These are phyloP conservation scores for Debaryomyces subglobosus DNA, from an alignment of 1,139 yeast species.

Conservation along the genomic window DNA sequence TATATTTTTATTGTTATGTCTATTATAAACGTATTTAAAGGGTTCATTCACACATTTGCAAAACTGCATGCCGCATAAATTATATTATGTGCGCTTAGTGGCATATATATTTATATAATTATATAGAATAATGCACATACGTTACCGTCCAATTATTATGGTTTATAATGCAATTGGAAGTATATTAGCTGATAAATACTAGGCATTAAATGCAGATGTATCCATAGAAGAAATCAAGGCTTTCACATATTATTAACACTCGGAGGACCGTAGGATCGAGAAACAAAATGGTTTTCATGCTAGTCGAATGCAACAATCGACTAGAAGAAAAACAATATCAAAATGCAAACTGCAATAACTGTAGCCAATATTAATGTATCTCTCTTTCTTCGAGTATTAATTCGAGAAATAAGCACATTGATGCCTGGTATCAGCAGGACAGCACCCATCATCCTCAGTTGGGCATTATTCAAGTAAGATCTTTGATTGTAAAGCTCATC, in stretches of 20 bases:
- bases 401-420: slow-evolving; percentile 72
- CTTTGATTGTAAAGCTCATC: slow-evolving; percentile 82
- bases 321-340: slow-evolving; percentile 57
- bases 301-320: neutral
- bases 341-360: slow-evolving; percentile 72
- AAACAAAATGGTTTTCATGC: neutral
- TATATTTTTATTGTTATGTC: neutral
- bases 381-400: slow-evolving; percentile 85
- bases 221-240: neutral
- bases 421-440: slow-evolving; percentile 81
- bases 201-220: neutral
- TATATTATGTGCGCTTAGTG: neutral
- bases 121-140: neutral
- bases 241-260: neutral
- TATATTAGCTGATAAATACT: neutral
- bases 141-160: neutral
- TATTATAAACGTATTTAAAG: neutral
- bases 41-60: slow-evolving; percentile 3
- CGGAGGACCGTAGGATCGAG: too few species aligned
- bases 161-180: neutral
- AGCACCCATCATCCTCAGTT: slow-evolving; percentile 60
- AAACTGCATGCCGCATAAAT: slow-evolving; percentile 4
- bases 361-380: slow-evolving; percentile 84
- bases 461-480: slow-evolving; percentile 63
- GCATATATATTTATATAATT: neutral